Conservation (phyloP, 768 basidiomycete species). For the Peribolospora kevripleyi region DNA sequence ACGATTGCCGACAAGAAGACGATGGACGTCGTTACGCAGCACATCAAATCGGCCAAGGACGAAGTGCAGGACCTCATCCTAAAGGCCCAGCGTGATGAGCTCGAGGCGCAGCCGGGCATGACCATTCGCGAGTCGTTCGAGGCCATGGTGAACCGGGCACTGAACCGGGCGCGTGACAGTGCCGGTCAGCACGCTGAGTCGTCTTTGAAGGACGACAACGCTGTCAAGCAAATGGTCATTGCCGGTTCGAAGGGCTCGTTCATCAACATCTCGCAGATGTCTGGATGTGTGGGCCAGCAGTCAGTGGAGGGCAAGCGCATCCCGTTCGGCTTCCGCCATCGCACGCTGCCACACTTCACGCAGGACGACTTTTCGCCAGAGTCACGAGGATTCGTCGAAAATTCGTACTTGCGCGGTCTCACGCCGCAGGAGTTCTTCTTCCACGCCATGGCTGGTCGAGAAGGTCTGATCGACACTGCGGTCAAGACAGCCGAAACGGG, state of each 20-base stretch:
- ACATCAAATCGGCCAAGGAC: conserved; percentile 55
- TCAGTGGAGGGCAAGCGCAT: conserved; percentile 94
- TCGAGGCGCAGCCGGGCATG: conserved; percentile 89
- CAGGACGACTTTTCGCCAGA: conserved; percentile 98
- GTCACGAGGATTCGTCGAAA: conserved; percentile 93
- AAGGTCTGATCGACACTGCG: conserved; percentile 95
- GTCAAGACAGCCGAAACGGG: conserved; percentile 99
- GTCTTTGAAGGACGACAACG: conserved; percentile 94
- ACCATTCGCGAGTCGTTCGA: conserved; percentile 98
- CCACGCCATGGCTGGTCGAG: conserved; percentile 99
- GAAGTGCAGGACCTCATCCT: conserved; percentile 57
- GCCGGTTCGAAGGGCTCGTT: conserved; percentile 72
- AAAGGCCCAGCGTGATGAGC: conserved; percentile 56
- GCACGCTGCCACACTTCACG: conserved; percentile 86
- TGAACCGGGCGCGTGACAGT: conserved; percentile 83
- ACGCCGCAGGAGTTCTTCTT: conserved; percentile 99
- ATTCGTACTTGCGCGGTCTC: conserved; percentile 84
- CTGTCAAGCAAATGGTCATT: conserved; percentile 99
- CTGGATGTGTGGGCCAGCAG: conserved; percentile 95
- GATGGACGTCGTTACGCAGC: conserved; percentile 62
- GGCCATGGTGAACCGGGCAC: conserved; percentile 62
- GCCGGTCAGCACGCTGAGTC: conserved; percentile 94
- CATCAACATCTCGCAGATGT: conserved; percentile 99
- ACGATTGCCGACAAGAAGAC: conserved; percentile 79
- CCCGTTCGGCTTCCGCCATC: conserved; percentile 91